Conservation (phyloP, 2,329 filamentous ascomycete species). For the Fusarium chuoi region DNA sequence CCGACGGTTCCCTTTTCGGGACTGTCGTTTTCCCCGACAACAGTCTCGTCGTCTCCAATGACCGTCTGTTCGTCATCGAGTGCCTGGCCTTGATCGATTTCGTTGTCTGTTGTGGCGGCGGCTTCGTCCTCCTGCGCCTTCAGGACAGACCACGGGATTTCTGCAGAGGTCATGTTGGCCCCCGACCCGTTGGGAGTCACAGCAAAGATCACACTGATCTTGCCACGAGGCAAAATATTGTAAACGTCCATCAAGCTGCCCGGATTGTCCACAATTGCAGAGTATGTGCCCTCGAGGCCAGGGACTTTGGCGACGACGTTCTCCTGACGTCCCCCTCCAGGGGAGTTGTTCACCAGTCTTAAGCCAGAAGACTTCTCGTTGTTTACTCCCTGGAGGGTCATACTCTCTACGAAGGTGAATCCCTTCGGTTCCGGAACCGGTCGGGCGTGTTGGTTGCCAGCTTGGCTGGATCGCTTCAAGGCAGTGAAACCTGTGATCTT, state of each 20-base stretch:
- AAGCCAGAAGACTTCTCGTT: background rate
- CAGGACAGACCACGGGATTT: background rate
- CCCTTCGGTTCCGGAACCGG: background rate
- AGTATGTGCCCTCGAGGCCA: background rate
- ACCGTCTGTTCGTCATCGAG: background rate
- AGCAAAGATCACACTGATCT: accelerated
- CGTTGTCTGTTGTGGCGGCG: background rate
- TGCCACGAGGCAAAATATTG: accelerated
- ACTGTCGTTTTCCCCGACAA: background rate
- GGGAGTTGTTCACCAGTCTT: background rate
- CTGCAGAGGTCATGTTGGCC: accelerated
- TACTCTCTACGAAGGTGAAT: background rate
- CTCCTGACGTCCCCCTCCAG: background rate
- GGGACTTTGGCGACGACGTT: slow-evolving; percentile 9
- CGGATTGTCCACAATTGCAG: accelerated
- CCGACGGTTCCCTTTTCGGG: background rate
- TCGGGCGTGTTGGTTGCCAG: background rate
- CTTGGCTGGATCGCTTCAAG: background rate
- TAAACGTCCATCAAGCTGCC: accelerated
- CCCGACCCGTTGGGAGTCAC: background rate
- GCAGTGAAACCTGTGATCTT: background rate
- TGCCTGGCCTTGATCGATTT: accelerated
- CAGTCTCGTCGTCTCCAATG: background rate
- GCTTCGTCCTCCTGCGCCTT: background rate
- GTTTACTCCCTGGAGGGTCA: background rate